These are phyloP conservation scores for Gossypium schwendimanii DNA, from an alignment of 441 rosid genomes.

Conservation along the genomic window DNA sequence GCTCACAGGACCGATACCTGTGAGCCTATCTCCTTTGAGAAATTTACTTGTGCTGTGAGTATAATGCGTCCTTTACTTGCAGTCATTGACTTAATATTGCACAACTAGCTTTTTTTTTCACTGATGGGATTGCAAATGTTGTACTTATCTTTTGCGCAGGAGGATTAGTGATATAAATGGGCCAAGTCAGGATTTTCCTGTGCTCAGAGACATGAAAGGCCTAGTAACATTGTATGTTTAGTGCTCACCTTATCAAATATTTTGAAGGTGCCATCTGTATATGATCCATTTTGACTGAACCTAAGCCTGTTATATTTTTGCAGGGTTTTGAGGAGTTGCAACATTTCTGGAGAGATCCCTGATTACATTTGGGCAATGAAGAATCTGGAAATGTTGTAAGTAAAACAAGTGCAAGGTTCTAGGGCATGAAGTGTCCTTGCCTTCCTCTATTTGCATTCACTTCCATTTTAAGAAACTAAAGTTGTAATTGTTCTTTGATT, in stretches of 20 bases:
- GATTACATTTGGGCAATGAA: constrained; percentile 32
- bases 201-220: constrained; percentile 24
- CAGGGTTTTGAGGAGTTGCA: constrained; percentile 54
- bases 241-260: constrained; percentile 8
- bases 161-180: constrained; percentile 63
- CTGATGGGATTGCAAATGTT: not conserved
- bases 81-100: not conserved
- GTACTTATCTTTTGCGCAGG: constrained; percentile 31
- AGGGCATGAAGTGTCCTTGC: not conserved
- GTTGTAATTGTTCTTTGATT: not conserved
- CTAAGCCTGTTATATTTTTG: constrained; percentile 1
- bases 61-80: constrained; percentile 13
- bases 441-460: not conserved
- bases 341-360: constrained; percentile 44
- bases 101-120: not conserved
- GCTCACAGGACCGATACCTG: constrained; percentile 57
- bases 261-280: constrained; percentile 3
- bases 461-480: not conserved
- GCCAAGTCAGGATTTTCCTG: constrained; percentile 58
- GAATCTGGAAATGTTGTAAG: constrained; percentile 48
- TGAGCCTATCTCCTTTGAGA: constrained; percentile 36
- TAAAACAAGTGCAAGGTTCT: constrained; percentile 10
- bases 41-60: constrained; percentile 48
- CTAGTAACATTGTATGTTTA: constrained; percentile 40
- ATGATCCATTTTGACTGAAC: constrained; percentile 10